Percentiles rank a stretch among this genome's conserved stretches.
Conservation (phyloP, 208 protist species). For the Trypanosoma boissoni region DNA sequence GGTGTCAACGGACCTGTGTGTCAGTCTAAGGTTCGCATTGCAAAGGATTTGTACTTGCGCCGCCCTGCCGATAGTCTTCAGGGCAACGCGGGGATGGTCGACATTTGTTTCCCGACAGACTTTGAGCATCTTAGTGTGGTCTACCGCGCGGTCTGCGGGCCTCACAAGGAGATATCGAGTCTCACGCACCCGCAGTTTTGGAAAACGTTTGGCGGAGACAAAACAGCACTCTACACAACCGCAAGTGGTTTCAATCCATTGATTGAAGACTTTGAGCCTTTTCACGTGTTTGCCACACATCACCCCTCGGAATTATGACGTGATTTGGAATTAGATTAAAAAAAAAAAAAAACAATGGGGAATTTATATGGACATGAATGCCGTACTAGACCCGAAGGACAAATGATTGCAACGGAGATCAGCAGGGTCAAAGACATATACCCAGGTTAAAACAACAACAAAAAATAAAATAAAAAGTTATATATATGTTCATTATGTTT, state of each 20-base stretch:
- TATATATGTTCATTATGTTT: too few species aligned
- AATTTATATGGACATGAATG: not conserved
- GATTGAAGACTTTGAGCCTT: slow-evolving; percentile 74
- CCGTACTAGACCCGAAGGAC: not conserved
- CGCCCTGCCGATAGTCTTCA: slow-evolving; percentile 52
- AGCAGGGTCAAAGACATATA: too few species aligned
- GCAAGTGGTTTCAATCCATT: slow-evolving; percentile 85
- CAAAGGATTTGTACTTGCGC: slow-evolving; percentile 75
- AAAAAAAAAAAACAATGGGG: slow-evolving; percentile 13
- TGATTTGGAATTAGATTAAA: not conserved
- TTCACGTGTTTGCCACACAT: slow-evolving; percentile 80
- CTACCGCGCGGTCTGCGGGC: slow-evolving; percentile 66
- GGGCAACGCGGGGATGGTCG: slow-evolving; percentile 77
- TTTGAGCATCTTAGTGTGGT: slow-evolving; percentile 69
- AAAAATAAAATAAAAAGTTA: too few species aligned
- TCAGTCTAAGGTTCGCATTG: slow-evolving; percentile 80
- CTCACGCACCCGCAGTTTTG: slow-evolving; percentile 82
- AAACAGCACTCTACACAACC: slow-evolving; percentile 79
- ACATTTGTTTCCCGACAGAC: slow-evolving; percentile 88
- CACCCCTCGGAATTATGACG: slow-evolving; percentile 71
- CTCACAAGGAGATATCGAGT: slow-evolving; percentile 59
- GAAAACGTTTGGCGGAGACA: slow-evolving; percentile 74
- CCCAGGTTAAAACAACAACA: too few species aligned
- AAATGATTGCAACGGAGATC: not conserved
- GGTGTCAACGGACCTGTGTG: slow-evolving; percentile 77